Evolutionary conservation across 1,284 basidiomycete genomes (phyloP).

Genomic region (Microbotryum violaceum): DNA sequence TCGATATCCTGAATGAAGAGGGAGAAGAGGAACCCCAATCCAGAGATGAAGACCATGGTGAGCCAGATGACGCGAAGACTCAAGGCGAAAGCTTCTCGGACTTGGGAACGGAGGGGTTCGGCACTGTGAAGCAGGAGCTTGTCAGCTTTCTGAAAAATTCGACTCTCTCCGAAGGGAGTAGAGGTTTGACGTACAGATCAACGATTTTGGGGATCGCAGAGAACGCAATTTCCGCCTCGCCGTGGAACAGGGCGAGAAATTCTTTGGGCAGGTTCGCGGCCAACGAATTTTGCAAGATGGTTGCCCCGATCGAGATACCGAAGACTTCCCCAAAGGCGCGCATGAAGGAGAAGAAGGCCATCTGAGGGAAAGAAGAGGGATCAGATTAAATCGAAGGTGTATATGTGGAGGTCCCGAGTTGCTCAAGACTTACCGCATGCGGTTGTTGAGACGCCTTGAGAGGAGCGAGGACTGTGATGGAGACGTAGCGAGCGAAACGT

Average conservation of each 20-base stretch:
- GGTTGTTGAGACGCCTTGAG: conserved; percentile 20
- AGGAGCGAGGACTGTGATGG: conserved; percentile 13
- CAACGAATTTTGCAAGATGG: conserved; percentile 18
- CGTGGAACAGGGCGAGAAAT: not conserved
- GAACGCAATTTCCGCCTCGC: conserved; percentile 27
- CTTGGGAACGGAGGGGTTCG: conserved; percentile 24
- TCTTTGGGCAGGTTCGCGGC: not conserved
- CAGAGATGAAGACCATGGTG: conserved; percentile 22
- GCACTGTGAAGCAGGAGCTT: not conserved
- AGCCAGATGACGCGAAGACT: conserved; percentile 25
- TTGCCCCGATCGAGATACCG: conserved; percentile 25
- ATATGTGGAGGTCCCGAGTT: too few species aligned
- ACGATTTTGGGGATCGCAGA: too few species aligned
- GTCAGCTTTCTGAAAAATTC: too few species aligned
- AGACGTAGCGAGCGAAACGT: too few species aligned
- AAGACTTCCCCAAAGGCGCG: conserved; percentile 25
- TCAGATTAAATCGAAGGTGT: too few species aligned
- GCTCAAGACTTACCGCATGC: conserved; percentile 12
- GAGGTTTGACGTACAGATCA: too few species aligned
- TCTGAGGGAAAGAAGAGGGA: not conserved
- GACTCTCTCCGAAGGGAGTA: too few species aligned
- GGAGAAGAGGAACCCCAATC: conserved; percentile 6
- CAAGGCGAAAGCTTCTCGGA: conserved; percentile 17
- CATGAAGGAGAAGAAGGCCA: conserved; percentile 22
- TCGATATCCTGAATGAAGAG: conserved; percentile 10